Evolutionary conservation across 257 asterid genomes (phyloP), one percentile per base, ranked within the genome.

Genomic region (Forsythia viridissima): DNA sequence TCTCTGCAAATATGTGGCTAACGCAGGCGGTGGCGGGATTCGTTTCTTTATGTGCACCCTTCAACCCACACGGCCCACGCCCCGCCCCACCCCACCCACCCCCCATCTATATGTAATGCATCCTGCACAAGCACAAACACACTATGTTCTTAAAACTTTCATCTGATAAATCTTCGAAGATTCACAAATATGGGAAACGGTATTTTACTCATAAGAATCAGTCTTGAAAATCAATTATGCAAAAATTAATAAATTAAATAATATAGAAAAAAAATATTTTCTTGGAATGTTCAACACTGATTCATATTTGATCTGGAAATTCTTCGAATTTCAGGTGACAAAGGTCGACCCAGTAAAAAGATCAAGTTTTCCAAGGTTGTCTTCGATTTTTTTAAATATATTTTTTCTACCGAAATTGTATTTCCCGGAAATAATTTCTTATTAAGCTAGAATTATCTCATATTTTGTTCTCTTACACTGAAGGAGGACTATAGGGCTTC

Each of bases 311-410:
- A 80, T 80, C 5, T 30, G 66, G 61, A 6, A 36, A 69, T 34
- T 39, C 61, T 67, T 72, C 79, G 83, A 75, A 74, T 87, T 84
- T 77, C 91, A 94, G 98, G 98, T 72, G 99, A 95, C 34, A 90
- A 86, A 88, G 81, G 87, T 77, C 92, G 96, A 46, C 92, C 93
- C 55, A 82, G 84, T 88, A 95, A 95, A 81, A 93, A 87, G 77
- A 18, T 86, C 78, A 95, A 92, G 87, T 89, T 76, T 70, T 77
- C 88, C 57, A 93, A 95, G 98, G 98, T 92, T 76, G 30, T 57
- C 30, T 39, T n/a, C 36, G 20, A 38, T 40, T 82, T 63, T n/a
- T 63, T 30, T 30, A 30, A 80, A 65, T 69, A 55, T 38, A 57
- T 41, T 42, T 34, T 39, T 76, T 6, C 3, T 8, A 1, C 34